Evolutionary conservation across 345 rosid genomes (phyloP).

Genomic region (Murraya paniculata): DNA sequence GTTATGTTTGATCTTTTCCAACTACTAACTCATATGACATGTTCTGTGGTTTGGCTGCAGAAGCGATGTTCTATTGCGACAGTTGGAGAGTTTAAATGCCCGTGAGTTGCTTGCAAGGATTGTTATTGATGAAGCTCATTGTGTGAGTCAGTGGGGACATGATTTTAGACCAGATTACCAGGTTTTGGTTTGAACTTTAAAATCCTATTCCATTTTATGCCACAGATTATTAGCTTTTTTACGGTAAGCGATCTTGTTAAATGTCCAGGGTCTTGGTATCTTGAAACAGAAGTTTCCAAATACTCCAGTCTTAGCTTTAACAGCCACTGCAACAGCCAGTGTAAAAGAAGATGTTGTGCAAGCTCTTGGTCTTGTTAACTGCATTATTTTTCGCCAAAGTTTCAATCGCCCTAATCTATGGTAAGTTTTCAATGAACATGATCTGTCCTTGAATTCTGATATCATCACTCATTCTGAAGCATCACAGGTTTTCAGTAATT

Average conservation of each 20-base stretch:
- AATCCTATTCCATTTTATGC: constrained; percentile 13
- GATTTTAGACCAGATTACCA: constrained; percentile 99
- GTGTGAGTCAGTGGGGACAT: constrained; percentile 99
- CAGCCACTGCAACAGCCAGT: constrained; percentile 99
- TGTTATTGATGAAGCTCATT: constrained; percentile 99
- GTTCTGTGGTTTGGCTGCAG: constrained; percentile 44
- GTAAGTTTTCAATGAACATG: constrained; percentile 41
- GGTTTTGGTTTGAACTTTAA: constrained; percentile 42
- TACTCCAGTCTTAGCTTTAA: constrained; percentile 91
- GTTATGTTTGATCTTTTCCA: constrained; percentile 2
- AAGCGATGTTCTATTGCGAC: constrained; percentile 88
- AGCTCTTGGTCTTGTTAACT: constrained; percentile 94
- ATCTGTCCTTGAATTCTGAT: constrained; percentile 16
- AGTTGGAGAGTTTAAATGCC: constrained; percentile 70
- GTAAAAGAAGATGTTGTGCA: constrained; percentile 99
- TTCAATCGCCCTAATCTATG: constrained; percentile 91
- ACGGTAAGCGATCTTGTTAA: constrained; percentile 18
- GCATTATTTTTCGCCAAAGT: constrained; percentile 95
- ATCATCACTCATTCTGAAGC: constrained; percentile 29
- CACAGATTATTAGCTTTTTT: constrained; percentile 11
- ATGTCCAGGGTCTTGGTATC: constrained; percentile 86
- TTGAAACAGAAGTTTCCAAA: constrained; percentile 86
- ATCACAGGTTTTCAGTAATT: constrained; percentile 74
- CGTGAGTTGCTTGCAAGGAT: constrained; percentile 86
- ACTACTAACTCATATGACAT: constrained; percentile 14